A percentile compares a stretch with the other conserved stretches of the same genome.
phyloP scores from a whole-genome alignment of 441 rosid genomes.

The Geranium incanum region DNA sequence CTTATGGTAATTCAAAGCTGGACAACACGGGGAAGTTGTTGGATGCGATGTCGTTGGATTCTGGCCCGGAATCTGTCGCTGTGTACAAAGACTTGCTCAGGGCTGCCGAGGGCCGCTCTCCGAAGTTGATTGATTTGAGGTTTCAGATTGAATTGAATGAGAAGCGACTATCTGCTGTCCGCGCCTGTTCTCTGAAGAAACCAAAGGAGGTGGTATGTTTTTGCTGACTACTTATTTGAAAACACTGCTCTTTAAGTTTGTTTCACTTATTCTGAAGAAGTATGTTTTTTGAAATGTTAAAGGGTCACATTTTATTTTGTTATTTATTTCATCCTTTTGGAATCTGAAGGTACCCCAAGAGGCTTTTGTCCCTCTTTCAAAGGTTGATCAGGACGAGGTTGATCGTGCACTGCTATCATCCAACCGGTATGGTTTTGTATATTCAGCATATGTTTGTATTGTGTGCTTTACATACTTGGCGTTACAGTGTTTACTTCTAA shows the following conservation, averaged over 20 bases:
- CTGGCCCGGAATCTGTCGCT: constrained; percentile 17
- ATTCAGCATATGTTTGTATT: constrained; percentile 7
- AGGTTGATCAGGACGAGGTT: constrained; percentile 53
- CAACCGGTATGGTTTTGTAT: constrained; percentile 40
- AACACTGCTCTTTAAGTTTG: not conserved
- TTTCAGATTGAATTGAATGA: constrained; percentile 52
- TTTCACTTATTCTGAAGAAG: not conserved
- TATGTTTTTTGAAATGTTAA: not conserved
- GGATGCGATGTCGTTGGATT: constrained; percentile 25
- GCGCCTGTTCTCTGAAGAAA: constrained; percentile 37
- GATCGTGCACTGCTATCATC: constrained; percentile 40
- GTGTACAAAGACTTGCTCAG: constrained; percentile 61
- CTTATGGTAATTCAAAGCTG: constrained; percentile 31
- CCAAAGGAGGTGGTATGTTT: constrained; percentile 27
- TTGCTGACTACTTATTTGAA: not conserved
- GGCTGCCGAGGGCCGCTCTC: constrained; percentile 34
- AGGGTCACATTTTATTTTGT: not conserved
- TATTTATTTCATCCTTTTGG: not conserved
- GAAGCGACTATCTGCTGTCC: constrained; percentile 34
- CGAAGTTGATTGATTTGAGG: constrained; percentile 38
- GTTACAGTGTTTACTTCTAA: constrained; percentile 7
- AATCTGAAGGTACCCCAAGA: constrained; percentile 47
- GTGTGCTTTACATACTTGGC: not conserved
- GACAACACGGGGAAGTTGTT: constrained; percentile 11
- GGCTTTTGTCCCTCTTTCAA: constrained; percentile 50